Conservation (phyloP, 768 basidiomycete species). For the Kwoniella pini region DNA sequence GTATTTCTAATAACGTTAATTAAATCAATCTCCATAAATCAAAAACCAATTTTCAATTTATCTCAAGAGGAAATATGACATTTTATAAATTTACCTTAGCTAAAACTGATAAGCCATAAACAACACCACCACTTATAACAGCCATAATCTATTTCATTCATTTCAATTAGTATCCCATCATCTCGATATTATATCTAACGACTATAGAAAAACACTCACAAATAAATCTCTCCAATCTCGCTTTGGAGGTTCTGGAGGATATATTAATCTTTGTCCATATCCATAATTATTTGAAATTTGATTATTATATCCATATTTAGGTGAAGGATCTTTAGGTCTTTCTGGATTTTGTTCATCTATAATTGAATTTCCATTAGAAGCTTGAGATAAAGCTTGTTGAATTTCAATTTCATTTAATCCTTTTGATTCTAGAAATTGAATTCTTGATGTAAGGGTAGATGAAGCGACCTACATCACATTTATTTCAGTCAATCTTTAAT, state of each 20-base stretch:
- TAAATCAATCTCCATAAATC: too few relatives aligned
- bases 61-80: neutral
- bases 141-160: conserved; percentile 73
- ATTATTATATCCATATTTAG: conserved; percentile 5
- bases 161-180: neutral
- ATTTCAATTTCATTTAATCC: conserved; percentile 82
- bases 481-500: neutral
- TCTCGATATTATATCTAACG: neutral
- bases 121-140: conserved; percentile 80
- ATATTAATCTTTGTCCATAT: conserved; percentile 23
- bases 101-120: conserved; percentile 75
- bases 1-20: conserved; percentile 67
- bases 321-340: conserved; percentile 12
- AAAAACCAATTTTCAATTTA: too few relatives aligned
- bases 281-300: neutral
- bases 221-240: conserved; percentile 99
- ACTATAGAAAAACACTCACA: conserved; percentile 63
- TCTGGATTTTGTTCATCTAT: neutral
- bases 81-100: conserved; percentile 64
- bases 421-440: conserved; percentile 94
- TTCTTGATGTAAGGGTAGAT: conserved; percentile 76
- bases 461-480: conserved; percentile 63
- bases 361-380: conserved; percentile 1
- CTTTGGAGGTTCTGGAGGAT: conserved; percentile 58
- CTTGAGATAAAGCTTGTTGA: conserved; percentile 73